Evolutionary conservation across 2,329 filamentous ascomycete species (phyloP).

Genomic region (Fusarium austroafricanum): DNA sequence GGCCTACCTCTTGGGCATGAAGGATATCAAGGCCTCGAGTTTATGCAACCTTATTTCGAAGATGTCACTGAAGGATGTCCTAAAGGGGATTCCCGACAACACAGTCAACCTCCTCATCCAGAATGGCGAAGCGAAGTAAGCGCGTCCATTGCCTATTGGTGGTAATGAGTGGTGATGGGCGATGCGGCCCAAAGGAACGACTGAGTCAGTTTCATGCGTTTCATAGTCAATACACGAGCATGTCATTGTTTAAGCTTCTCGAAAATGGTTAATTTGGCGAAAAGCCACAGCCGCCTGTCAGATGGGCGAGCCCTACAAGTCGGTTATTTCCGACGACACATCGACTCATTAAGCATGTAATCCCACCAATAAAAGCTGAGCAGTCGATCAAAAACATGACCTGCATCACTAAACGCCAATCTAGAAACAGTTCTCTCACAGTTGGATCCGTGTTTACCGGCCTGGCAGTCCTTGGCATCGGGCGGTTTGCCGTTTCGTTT

Average conservation of each 20-base stretch:
- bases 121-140: constrained; percentile 1
- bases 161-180: neutral
- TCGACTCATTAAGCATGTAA: neutral
- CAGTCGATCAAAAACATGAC: neutral
- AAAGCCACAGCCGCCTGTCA: constrained; percentile 17
- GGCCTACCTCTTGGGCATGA: neutral
- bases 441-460: neutral
- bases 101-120: neutral
- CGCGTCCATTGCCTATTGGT: constrained; percentile 1
- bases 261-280: constrained; percentile 12
- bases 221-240: constrained; percentile 16
- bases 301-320: neutral
- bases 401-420: neutral
- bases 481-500: constrained; percentile 6
- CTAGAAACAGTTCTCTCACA: constrained; percentile 12
- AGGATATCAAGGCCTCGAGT: neutral
- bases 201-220: constrained; percentile 17
- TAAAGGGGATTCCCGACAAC: neutral
- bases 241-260: constrained; percentile 20
- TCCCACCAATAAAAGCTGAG: neutral
- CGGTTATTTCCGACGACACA: constrained; percentile 14
- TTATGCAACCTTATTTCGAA: neutral
- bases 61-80: neutral
- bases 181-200: neutral
- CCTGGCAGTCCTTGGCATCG: constrained; percentile 1